Conservation (phyloP, 441 rosid species). For the Cnidoscolus chayamansa region DNA sequence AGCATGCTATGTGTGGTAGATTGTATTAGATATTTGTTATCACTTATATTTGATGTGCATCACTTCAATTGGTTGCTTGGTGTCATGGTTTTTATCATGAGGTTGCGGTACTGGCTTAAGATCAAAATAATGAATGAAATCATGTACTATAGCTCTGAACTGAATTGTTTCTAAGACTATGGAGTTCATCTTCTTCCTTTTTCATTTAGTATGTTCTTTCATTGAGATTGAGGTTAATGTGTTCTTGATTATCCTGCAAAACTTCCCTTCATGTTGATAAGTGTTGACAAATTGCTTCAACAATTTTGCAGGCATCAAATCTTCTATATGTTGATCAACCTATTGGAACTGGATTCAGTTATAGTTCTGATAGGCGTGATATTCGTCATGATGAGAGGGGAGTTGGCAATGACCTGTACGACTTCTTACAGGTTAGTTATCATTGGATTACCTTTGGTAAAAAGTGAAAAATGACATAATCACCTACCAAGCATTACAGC, state of each 20-base stretch:
- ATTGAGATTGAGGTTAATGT: background rate
- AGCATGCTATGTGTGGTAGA: background rate
- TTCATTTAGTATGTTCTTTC: background rate
- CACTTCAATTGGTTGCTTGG: background rate
- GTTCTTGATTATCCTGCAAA: background rate
- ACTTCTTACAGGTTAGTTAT: constrained; percentile 78
- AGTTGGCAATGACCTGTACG: constrained; percentile 85
- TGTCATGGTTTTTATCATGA: background rate
- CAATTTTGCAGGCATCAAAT: constrained; percentile 67
- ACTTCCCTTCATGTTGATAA: background rate
- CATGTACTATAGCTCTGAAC: background rate
- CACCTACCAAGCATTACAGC: background rate
- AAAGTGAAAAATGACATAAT: background rate
- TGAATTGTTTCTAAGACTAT: background rate
- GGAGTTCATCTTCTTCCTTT: background rate
- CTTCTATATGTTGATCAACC: constrained; percentile 96
- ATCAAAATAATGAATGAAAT: background rate
- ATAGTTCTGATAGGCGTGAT: constrained; percentile 77
- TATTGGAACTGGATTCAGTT: constrained; percentile 94
- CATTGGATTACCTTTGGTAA: background rate
- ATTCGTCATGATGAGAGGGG: constrained; percentile 77
- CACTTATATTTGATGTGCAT: background rate
- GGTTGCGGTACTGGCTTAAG: background rate
- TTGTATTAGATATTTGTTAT: background rate
- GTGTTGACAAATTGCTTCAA: constrained; percentile 7